These are phyloP conservation scores for Styphnolobium japonicum DNA, from an alignment of 306 rosid species.

Conservation along the genomic window DNA sequence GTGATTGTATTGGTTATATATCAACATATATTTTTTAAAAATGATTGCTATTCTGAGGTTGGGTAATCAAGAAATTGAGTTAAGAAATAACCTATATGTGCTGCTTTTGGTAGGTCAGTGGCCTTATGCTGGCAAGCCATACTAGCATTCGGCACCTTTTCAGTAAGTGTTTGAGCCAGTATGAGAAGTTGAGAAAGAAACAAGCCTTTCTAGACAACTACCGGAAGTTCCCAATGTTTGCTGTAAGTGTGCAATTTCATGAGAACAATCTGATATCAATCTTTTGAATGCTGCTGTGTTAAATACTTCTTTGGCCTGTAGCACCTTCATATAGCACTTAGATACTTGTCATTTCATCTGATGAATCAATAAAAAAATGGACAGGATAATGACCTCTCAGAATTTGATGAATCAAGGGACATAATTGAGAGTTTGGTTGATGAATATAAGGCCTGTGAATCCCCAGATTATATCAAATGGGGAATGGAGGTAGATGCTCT, in stretches of 20 bases:
- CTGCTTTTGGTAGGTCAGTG: slow-evolving; percentile 76
- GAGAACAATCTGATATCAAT: not conserved
- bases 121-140: slow-evolving; percentile 98
- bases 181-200: slow-evolving; percentile 90
- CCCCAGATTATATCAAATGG: slow-evolving; percentile 99
- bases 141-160: slow-evolving; percentile 97
- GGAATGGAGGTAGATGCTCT: slow-evolving; percentile 90
- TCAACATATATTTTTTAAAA: not conserved
- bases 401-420: slow-evolving; percentile 98
- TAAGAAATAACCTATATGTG: slow-evolving; percentile 18
- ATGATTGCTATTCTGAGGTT: not conserved
- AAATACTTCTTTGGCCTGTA: slow-evolving; percentile 3
- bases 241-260: slow-evolving; percentile 58
- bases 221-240: slow-evolving; percentile 98
- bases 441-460: slow-evolving; percentile 96
- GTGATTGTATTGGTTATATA: slow-evolving; percentile 2
- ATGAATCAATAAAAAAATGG: slow-evolving; percentile 22
- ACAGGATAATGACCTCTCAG: slow-evolving; percentile 99
- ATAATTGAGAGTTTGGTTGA: slow-evolving; percentile 93
- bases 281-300: slow-evolving; percentile 1
- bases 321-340: slow-evolving; percentile 18
- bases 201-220: slow-evolving; percentile 98
- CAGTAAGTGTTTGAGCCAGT: slow-evolving; percentile 96
- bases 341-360: slow-evolving; percentile 21
- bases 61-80: not conserved